Evolutionary conservation across 768 basidiomycete genomes (phyloP).

Genomic region (Rubroboletus pulcherrimus): DNA sequence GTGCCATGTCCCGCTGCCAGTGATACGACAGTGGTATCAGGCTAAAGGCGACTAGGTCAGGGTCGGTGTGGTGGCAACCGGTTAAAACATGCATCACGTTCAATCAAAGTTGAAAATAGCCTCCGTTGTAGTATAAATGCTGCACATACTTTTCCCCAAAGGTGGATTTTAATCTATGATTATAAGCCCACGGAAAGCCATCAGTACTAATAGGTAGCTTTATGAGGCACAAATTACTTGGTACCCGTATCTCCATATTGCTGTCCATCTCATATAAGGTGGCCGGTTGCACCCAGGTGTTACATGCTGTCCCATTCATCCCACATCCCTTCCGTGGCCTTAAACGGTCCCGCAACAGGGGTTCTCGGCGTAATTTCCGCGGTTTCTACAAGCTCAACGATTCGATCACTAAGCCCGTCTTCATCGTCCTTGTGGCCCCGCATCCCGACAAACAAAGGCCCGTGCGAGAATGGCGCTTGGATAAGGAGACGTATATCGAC

Average conservation of each 20-base stretch:
- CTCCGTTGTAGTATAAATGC: conserved; percentile 5
- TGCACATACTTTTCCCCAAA: conserved; percentile 13
- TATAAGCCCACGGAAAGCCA: background rate
- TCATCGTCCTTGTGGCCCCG: conserved; percentile 55
- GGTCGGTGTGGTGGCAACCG: background rate
- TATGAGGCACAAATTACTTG: conserved; percentile 15
- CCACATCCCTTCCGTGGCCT: conserved; percentile 40
- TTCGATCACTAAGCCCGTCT: conserved; percentile 54
- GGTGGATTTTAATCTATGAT: background rate
- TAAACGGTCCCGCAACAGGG: conserved; percentile 19
- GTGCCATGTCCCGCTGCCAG: background rate
- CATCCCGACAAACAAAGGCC: conserved; percentile 62
- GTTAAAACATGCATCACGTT: background rate
- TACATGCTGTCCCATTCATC: conserved; percentile 78
- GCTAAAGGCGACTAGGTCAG: background rate
- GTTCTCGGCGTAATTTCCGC: conserved; percentile 46
- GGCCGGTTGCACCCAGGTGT: background rate
- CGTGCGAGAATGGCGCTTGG: conserved; percentile 29
- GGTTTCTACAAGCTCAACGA: conserved; percentile 71
- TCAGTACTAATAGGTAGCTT: background rate
- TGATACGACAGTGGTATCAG: background rate
- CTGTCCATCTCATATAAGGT: background rate
- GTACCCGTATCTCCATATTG: background rate
- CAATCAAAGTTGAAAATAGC: background rate
- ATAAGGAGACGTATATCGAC: conserved; percentile 65